Evolutionary conservation across 2,329 filamentous ascomycete genomes (phyloP), one percentile per base, ranked within the genome.

Genomic region (Hymenoscyphus albidus): DNA sequence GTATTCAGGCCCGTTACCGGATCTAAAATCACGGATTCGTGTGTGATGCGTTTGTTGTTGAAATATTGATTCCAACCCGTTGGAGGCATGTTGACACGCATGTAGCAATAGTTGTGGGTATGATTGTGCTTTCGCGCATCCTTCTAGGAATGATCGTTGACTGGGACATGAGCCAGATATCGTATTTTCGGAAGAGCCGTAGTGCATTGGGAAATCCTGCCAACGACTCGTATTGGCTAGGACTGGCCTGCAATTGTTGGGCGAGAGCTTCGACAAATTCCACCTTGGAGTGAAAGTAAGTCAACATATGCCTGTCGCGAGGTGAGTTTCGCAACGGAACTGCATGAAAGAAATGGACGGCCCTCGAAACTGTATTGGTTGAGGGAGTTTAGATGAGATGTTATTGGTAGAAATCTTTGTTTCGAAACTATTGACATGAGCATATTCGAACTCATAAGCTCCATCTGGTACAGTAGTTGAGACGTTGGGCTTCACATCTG

Each of bases 1-100:
- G 31, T 18, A 35, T 57, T 62, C 10, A 62, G 48, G 16, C 60
- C 60, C 3, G 60, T 62, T 5, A 27, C n/a, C 13, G 60, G 48
- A 42, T 62, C 60, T 5, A 61, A 12, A 54, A 27, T 10, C 3
- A 54, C 18, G 12, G 18, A 18, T 18, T 22, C 48, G 48, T 22
- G 18, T 13, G 7, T 18, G 10, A 13, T 3, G 22, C 22, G 48
- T 3, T 54, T 54, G 3, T 22, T 27, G 18, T 54, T 54, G n/a
- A 54, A 27, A 18, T 27, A 22, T 54, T 5, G 6, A 27, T 18
- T 31, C 48, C n/a, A 27, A 22, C 18, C 22, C 22, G 18, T 10
- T 5, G 48, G 48, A 10, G 48, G 18, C 48, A 54, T 54, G 4
- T 54, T 22, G 48, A 54, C 18, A 27, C 13, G n/a, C 18, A 54